phyloP scores from a whole-genome alignment of 805 yeast species.

The Lipomyces chichibuensis region DNA sequence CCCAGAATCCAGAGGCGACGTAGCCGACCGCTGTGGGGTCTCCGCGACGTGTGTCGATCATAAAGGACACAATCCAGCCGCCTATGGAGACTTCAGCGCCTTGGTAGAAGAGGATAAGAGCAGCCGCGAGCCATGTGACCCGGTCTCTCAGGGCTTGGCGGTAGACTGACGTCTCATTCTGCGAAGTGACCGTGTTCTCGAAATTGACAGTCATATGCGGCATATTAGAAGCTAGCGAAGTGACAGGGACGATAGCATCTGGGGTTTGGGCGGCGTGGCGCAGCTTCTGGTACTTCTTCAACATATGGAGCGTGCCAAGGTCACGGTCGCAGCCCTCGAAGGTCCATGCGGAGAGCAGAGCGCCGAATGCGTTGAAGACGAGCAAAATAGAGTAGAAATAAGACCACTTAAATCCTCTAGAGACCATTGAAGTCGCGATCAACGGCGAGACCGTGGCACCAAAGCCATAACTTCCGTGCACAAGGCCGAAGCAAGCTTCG shows the following conservation, averaged over 20 bases:
- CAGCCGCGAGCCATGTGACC: slow-evolving; percentile 52
- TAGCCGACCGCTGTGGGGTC: slow-evolving; percentile 56
- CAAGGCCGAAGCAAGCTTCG: slow-evolving; percentile 60
- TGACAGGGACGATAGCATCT: slow-evolving; percentile 1
- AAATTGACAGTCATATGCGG: neutral
- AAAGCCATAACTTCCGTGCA: slow-evolving; percentile 71
- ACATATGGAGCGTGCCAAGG: slow-evolving; percentile 24
- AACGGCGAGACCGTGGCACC: slow-evolving; percentile 76
- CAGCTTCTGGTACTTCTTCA: slow-evolving; percentile 20
- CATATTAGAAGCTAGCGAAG: neutral
- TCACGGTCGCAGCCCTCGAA: slow-evolving; percentile 44
- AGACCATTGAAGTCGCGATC: slow-evolving; percentile 59
- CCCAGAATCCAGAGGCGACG: slow-evolving; percentile 72
- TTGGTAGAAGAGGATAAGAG: slow-evolving; percentile 61
- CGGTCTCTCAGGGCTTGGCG: slow-evolving; percentile 10
- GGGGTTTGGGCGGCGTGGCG: neutral
- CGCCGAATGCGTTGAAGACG: slow-evolving; percentile 47
- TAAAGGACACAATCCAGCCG: slow-evolving; percentile 70
- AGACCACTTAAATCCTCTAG: slow-evolving; percentile 57
- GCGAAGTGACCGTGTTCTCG: neutral
- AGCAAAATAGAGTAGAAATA: slow-evolving; percentile 55
- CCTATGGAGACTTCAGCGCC: slow-evolving; percentile 73
- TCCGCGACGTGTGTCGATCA: slow-evolving; percentile 58
- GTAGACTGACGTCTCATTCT: slow-evolving; percentile 9
- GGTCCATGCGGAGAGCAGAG: slow-evolving; percentile 47